These are phyloP conservation scores for Cucurbita argyrosperma DNA, from an alignment of 306 rosid genomes.

Conservation along the genomic window DNA sequence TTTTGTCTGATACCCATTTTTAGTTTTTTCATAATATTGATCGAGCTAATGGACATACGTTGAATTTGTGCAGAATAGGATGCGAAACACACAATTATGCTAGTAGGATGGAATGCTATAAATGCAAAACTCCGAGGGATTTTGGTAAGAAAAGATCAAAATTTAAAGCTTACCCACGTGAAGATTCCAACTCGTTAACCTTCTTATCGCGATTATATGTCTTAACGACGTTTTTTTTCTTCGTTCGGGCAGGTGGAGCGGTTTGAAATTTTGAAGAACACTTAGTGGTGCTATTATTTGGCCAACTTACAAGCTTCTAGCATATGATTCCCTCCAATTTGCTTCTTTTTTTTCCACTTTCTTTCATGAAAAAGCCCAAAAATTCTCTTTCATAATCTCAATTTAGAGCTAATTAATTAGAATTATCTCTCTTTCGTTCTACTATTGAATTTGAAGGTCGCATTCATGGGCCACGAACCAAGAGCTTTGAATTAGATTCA, in stretches of 20 bases:
- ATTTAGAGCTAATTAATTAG: neutral
- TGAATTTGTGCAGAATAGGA: slow-evolving; percentile 39
- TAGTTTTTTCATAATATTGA: neutral
- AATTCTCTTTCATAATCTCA: neutral
- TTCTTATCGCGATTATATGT: neutral
- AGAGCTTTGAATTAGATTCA: too few relatives aligned
- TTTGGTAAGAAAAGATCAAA: slow-evolving; percentile 24
- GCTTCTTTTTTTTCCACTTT: neutral
- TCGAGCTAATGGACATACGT: neutral
- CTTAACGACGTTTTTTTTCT: neutral
- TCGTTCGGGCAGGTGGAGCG: neutral
- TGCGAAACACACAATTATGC: slow-evolving; percentile 90
- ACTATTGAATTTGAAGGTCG: neutral
- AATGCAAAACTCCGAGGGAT: slow-evolving; percentile 58
- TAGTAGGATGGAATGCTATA: slow-evolving; percentile 58
- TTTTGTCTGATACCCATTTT: too few relatives aligned
- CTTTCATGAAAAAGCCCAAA: neutral
- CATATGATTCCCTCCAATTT: neutral
- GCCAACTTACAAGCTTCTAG: neutral
- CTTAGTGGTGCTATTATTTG: neutral
- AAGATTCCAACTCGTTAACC: neutral
- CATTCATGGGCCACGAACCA: neutral
- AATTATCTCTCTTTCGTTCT: neutral
- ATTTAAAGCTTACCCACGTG: neutral
- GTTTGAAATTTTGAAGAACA: neutral